Conservation (phyloP, 345 rosid species). For the Raphanus raphanistrum region DNA sequence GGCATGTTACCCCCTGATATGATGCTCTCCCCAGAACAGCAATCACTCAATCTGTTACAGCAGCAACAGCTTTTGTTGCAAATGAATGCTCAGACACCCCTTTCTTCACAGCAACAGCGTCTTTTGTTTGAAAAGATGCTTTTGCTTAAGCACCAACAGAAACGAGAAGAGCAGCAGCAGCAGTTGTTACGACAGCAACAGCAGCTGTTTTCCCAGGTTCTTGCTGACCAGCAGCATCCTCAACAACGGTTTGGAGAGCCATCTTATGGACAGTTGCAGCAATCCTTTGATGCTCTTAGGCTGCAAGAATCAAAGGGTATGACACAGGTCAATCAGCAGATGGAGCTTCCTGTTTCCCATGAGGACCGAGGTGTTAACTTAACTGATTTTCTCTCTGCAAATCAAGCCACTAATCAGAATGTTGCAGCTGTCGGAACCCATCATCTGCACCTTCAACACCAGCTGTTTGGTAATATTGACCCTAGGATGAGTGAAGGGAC, state of each 20-base stretch:
- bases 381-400: constrained; percentile 47
- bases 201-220: constrained; percentile 76
- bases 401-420: constrained; percentile 42
- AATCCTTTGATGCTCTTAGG: constrained; percentile 54
- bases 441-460: constrained; percentile 52
- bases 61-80: constrained; percentile 73
- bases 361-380: constrained; percentile 46
- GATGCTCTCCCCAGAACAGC: constrained; percentile 71
- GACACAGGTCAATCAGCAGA: constrained; percentile 54
- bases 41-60: constrained; percentile 67
- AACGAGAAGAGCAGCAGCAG: constrained; percentile 86
- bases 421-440: constrained; percentile 47
- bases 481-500: constrained; percentile 43
- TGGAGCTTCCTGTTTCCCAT: constrained; percentile 48
- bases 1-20: constrained; percentile 57
- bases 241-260: constrained; percentile 62
- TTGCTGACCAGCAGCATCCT: constrained; percentile 62
- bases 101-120: constrained; percentile 72
- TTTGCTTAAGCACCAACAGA: constrained; percentile 74
- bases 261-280: constrained; percentile 57
- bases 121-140: constrained; percentile 64
- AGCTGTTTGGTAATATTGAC: constrained; percentile 47
- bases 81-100: constrained; percentile 64
- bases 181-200: constrained; percentile 70
- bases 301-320: constrained; percentile 55